These are phyloP conservation scores for Anisogramma anomala DNA, from an alignment of 2,329 filamentous ascomycete genomes.

Conservation along the genomic window DNA sequence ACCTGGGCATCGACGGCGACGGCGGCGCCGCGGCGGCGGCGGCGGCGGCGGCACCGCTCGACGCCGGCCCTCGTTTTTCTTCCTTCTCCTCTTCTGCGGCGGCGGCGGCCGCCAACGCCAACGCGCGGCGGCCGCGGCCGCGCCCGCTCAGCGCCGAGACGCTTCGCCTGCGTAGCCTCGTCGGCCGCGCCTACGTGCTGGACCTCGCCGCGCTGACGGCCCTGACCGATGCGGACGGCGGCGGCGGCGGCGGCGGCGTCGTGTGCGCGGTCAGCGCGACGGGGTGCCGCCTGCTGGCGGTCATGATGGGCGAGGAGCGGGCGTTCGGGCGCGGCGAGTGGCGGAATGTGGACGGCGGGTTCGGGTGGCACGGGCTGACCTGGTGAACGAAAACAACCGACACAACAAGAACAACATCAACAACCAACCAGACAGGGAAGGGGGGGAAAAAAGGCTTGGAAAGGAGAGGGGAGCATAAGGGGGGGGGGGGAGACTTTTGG, in stretches of 20 bases:
- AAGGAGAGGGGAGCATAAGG: no score
- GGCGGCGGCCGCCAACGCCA: conserved; percentile 14
- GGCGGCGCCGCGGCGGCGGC: conserved; percentile 25
- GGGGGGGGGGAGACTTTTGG: no score
- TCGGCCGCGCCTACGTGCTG: conserved; percentile 71
- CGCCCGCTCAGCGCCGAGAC: conserved; percentile 33
- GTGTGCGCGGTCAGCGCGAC: conserved; percentile 66
- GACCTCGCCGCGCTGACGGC: conserved; percentile 64
- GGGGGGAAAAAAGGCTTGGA: no score
- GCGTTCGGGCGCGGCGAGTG: conserved; percentile 50
- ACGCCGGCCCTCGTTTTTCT: no score
- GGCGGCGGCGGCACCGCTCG: conserved; percentile 14
- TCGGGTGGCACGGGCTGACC: conserved; percentile 43
- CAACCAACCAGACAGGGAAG: no score
- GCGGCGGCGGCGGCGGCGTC: conserved; percentile 55
- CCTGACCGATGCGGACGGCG: conserved; percentile 44
- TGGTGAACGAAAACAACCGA: background rate
- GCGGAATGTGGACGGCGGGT: conserved; percentile 69
- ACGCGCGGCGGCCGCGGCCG: no score
- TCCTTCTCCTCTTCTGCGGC: no score
- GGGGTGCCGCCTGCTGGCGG: conserved; percentile 62
- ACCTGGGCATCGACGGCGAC: conserved; percentile 44
- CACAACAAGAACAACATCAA: no score
- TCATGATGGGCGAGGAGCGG: conserved; percentile 79
- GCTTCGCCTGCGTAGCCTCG: conserved; percentile 57